These are phyloP conservation scores for Pythium diclinum DNA, from an alignment of 352 stramenopile genomes.

Conservation along the genomic window DNA sequence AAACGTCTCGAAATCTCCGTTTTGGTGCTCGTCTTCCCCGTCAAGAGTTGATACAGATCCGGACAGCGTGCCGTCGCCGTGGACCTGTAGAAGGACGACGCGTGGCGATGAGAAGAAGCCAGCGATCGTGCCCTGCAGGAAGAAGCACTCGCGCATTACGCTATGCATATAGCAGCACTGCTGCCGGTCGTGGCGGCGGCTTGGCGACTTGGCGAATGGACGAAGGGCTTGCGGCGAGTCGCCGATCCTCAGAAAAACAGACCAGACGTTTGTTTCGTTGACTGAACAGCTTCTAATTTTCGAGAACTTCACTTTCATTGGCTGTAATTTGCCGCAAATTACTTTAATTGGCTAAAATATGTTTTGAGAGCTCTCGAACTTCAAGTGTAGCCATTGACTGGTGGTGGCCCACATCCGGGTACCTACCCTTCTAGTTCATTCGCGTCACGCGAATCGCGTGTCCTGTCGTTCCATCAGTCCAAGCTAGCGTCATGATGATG, in stretches of 20 bases:
- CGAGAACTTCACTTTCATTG: neutral
- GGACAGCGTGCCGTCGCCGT: neutral
- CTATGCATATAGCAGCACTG: too few relatives aligned
- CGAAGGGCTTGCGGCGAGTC: neutral
- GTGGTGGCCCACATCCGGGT: too few relatives aligned
- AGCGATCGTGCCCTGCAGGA: neutral
- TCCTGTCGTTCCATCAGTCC: too few relatives aligned
- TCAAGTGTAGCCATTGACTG: neutral
- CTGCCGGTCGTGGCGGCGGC: too few relatives aligned
- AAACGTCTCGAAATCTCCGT: neutral
- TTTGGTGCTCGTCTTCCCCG: neutral
- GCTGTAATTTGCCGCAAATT: neutral
- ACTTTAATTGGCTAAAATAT: neutral
- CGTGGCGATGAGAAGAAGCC: neutral
- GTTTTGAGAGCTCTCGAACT: neutral
- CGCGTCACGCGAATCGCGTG: too few relatives aligned
- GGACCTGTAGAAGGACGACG: neutral
- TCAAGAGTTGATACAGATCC: neutral
- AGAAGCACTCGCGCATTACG: neutral
- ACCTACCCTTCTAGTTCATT: too few relatives aligned
- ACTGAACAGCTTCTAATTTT: neutral
- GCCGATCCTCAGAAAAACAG: neutral
- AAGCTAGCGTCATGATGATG: too few relatives aligned
- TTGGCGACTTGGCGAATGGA: too few relatives aligned
- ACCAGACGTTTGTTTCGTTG: neutral